Evolutionary conservation across 192 early-diverging fungal species (phyloP).

Genomic region (Coemansia sp.): DNA sequence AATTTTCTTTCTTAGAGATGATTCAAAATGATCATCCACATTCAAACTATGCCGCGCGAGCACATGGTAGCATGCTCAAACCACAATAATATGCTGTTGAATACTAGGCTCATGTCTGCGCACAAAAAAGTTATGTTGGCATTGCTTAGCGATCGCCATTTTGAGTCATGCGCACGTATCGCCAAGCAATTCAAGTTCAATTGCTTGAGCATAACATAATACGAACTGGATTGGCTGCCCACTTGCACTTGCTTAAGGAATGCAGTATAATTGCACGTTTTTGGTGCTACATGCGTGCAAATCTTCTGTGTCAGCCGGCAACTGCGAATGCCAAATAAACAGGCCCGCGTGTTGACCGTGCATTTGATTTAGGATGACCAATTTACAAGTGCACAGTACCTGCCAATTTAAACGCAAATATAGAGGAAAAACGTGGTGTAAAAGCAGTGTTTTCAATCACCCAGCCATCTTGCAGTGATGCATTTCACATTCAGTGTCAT

Average conservation of each 20-base stretch:
- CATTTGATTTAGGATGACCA: neutral
- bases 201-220: too few relatives aligned
- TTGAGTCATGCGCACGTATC: neutral
- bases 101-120: neutral
- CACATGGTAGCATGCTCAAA: neutral
- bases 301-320: neutral
- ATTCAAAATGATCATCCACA: neutral
- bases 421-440: neutral
- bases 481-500: constrained; percentile 1
- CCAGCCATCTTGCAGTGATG: neutral
- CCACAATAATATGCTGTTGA: neutral
- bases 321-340: neutral
- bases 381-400: neutral
- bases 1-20: neutral
- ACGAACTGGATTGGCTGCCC: too few relatives aligned
- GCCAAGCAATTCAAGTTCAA: neutral
- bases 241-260: neutral
- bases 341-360: neutral
- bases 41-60: neutral
- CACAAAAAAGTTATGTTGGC: neutral
- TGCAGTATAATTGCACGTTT: neutral
- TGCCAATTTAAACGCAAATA: neutral
- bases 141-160: neutral
- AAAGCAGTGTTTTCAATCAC: neutral
- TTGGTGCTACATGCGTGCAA: neutral